A percentile compares a stretch with the other conserved stretches of the same genome.
phyloP scores from a whole-genome alignment of 495 filamentous ascomycete genomes.

The Penicillium psychrofluorescens region DNA sequence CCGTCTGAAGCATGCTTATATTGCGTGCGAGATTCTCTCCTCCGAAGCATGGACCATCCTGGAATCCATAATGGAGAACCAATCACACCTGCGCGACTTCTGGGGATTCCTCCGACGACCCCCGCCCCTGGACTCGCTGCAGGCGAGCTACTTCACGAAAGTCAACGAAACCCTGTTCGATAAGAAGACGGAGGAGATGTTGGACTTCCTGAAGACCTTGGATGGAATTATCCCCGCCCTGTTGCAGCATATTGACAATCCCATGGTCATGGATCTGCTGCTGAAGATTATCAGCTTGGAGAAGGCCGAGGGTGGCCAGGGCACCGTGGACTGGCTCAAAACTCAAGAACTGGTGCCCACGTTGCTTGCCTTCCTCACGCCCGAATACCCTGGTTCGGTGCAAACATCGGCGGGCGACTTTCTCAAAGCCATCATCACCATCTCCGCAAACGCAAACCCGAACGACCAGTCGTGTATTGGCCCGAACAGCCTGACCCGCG shows the following conservation, averaged over 20 bases:
- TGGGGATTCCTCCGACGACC: constrained; percentile 82
- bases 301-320: constrained; percentile 82
- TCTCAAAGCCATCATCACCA: constrained; percentile 97
- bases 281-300: constrained; percentile 97
- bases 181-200: constrained; percentile 95
- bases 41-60: constrained; percentile 95
- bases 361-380: constrained; percentile 78
- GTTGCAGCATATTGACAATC: constrained; percentile 91
- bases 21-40: constrained; percentile 86
- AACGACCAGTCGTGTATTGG: constrained; percentile 98
- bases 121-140: constrained; percentile 78
- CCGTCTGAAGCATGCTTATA: constrained; percentile 82
- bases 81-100: constrained; percentile 66
- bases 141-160: constrained; percentile 97
- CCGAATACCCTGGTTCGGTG: constrained; percentile 73
- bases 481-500: constrained; percentile 90
- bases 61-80: constrained; percentile 84
- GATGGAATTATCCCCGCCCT: constrained; percentile 76
- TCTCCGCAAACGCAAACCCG: constrained; percentile 95
- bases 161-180: constrained; percentile 95
- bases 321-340: constrained; percentile 97
- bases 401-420: constrained; percentile 98
- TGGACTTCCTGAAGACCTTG: constrained; percentile 76
- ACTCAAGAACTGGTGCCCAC: constrained; percentile 82
- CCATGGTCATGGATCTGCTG: constrained; percentile 97